Conservation (phyloP, 2,329 filamentous ascomycete genomes). For the Aspergillus brasiliensis region DNA sequence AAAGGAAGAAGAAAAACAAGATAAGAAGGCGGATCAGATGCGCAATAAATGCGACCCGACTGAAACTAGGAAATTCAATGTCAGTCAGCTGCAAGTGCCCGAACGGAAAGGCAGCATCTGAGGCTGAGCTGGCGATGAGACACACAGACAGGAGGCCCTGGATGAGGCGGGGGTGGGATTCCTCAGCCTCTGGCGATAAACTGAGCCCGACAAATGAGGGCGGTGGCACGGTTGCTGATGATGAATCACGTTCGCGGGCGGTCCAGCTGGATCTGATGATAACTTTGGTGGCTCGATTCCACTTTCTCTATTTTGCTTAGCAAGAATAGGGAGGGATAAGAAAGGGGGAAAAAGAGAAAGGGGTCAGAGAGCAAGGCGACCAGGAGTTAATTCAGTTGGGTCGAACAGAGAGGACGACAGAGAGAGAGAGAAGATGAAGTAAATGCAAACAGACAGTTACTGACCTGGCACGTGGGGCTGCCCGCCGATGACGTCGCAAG, state of each 20-base stretch:
- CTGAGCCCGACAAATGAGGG: constrained; percentile 7
- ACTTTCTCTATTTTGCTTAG: not conserved
- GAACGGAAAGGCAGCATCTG: not conserved
- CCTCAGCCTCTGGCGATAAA: constrained; percentile 11
- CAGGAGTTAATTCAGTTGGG: not conserved
- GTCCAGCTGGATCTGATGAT: not conserved
- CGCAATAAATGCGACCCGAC: not conserved
- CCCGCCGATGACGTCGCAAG: constrained; percentile 29
- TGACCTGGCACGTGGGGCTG: constrained; percentile 23
- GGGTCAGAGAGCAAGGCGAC: not conserved
- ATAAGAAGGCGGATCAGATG: not conserved
- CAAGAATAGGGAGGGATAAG: not conserved
- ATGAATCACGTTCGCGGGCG: not conserved
- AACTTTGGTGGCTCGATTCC: not conserved
- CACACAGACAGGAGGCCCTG: not conserved
- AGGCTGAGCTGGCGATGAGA: constrained; percentile 8
- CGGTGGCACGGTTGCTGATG: constrained; percentile 5
- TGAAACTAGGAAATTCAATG: not conserved
- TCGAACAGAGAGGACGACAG: not conserved
- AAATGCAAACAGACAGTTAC: constrained; percentile 10
- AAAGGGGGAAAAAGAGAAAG: not conserved
- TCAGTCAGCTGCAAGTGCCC: constrained; percentile 10
- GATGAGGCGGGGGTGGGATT: constrained; percentile 8
- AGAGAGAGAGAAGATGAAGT: constrained; percentile 11
- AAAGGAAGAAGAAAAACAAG: not conserved